These are phyloP conservation scores for Tuber brumale DNA, from an alignment of 495 filamentous ascomycete genomes.

Conservation along the genomic window DNA sequence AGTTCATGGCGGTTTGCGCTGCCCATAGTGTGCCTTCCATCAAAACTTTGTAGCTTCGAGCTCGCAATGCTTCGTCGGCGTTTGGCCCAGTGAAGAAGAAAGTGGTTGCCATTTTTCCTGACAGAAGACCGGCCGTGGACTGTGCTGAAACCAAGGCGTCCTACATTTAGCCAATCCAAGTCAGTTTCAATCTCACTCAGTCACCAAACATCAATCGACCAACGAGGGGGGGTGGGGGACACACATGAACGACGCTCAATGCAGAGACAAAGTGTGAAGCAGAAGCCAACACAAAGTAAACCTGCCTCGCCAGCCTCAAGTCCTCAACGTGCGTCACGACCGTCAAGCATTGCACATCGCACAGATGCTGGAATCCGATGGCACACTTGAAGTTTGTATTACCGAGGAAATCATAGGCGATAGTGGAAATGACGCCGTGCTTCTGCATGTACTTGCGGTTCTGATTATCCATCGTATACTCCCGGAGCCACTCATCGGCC, in stretches of 20 bases:
- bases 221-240: neutral
- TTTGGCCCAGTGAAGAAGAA: constrained; percentile 26
- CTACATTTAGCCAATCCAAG: constrained; percentile 1
- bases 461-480: constrained; percentile 24
- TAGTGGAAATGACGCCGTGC: constrained; percentile 33
- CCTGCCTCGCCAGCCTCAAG: constrained; percentile 27
- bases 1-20: constrained; percentile 24
- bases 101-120: constrained; percentile 29
- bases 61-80: constrained; percentile 20
- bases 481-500: constrained; percentile 29
- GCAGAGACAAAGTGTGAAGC: constrained; percentile 26
- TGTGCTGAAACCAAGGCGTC: constrained; percentile 26
- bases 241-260: constrained; percentile 28
- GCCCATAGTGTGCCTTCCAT: constrained; percentile 24
- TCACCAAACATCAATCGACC: neutral
- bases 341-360: constrained; percentile 26
- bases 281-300: constrained; percentile 33
- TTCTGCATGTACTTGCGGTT: constrained; percentile 27
- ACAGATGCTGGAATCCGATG: constrained; percentile 27
- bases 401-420: constrained; percentile 39
- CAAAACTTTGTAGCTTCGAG: constrained; percentile 22
- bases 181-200: neutral
- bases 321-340: constrained; percentile 31
- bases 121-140: constrained; percentile 24
- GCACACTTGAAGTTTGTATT: constrained; percentile 37